Percentiles rank a stretch among this genome's conserved stretches.
phyloP scores from a whole-genome alignment of 345 rosid species.

The Jatropha curcas region DNA sequence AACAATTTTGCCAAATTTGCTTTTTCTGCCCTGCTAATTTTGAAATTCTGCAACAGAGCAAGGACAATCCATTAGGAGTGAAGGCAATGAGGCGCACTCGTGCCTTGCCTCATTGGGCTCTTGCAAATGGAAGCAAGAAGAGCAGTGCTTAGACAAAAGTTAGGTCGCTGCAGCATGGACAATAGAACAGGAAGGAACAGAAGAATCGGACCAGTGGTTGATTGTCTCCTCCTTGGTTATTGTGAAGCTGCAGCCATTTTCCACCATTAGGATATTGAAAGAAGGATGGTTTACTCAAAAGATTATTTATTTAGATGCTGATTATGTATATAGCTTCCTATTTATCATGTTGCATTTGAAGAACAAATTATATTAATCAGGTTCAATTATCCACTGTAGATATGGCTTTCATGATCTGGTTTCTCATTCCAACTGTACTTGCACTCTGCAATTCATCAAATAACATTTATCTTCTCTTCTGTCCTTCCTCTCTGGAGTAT shows the following conservation, averaged over 20 bases:
- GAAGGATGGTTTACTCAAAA: conserved; percentile 18
- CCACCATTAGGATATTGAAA: not conserved
- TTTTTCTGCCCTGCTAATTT: not conserved
- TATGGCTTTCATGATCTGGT: conserved; percentile 22
- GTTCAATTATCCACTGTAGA: conserved; percentile 21
- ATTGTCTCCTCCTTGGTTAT: conserved; percentile 8
- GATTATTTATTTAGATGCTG: conserved; percentile 15
- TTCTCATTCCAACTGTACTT: conserved; percentile 1
- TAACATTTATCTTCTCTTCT: not conserved
- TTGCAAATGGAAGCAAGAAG: conserved; percentile 35
- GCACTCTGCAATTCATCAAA: conserved; percentile 11
- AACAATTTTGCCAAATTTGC: not conserved
- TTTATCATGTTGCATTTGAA: conserved; percentile 17
- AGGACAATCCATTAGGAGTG: conserved; percentile 69
- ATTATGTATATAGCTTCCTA: conserved; percentile 27
- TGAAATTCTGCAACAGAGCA: conserved; percentile 60
- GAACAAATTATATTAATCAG: conserved; percentile 7
- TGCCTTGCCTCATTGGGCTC: conserved; percentile 69
- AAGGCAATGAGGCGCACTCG: conserved; percentile 77
- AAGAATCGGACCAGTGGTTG: conserved; percentile 6
- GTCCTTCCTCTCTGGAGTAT: too few species aligned
- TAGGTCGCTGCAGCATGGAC: conserved; percentile 22
- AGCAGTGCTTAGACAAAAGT: conserved; percentile 41
- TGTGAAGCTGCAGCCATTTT: conserved; percentile 21
- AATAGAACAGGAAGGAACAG: conserved; percentile 10